A percentile compares a stretch with the other conserved stretches of the same genome.
Evolutionary conservation across 768 basidiomycete species (phyloP).

Genomic region (Trametes villosa): DNA sequence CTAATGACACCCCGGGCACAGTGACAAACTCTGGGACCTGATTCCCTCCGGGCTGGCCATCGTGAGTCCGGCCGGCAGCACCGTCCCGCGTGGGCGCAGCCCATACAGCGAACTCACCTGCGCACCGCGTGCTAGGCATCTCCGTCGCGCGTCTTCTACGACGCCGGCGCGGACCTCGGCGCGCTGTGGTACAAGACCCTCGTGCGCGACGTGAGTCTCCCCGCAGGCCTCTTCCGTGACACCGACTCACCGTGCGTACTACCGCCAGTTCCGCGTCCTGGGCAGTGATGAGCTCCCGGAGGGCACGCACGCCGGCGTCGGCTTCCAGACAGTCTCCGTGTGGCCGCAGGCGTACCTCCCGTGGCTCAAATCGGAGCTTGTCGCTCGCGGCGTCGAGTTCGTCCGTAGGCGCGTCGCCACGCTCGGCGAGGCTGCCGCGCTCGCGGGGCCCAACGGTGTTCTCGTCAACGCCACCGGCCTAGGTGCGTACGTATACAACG

Average conservation of each 20-base stretch:
- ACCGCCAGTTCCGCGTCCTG: constrained; percentile 39
- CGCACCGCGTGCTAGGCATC: constrained; percentile 36
- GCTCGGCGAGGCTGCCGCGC: constrained; percentile 50
- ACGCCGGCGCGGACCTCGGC: constrained; percentile 24
- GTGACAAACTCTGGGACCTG: constrained; percentile 53
- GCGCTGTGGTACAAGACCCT: constrained; percentile 46
- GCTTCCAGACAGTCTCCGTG: constrained; percentile 51
- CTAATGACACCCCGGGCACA: constrained; percentile 21
- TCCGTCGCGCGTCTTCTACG: constrained; percentile 41
- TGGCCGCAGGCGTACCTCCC: constrained; percentile 55
- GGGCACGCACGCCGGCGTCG: constrained; percentile 41
- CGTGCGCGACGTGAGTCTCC: constrained; percentile 42
- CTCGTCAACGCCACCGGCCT: constrained; percentile 62
- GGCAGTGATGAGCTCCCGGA: constrained; percentile 41
- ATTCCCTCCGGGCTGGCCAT: constrained; percentile 47
- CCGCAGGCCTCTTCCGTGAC: neutral
- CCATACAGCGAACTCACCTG: neutral
- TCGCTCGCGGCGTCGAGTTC: constrained; percentile 47
- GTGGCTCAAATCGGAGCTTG: constrained; percentile 49
- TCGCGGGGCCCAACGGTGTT: constrained; percentile 42
- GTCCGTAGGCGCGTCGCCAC: constrained; percentile 45
- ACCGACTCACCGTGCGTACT: neutral
- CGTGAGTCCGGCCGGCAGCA: constrained; percentile 31
- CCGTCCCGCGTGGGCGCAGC: neutral
- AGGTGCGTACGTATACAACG: constrained; percentile 40